Percentiles rank a stretch among this genome's conserved stretches.
Evolutionary conservation across 768 basidiomycete genomes (phyloP).

Genomic region (Lyophyllum semitale): DNA sequence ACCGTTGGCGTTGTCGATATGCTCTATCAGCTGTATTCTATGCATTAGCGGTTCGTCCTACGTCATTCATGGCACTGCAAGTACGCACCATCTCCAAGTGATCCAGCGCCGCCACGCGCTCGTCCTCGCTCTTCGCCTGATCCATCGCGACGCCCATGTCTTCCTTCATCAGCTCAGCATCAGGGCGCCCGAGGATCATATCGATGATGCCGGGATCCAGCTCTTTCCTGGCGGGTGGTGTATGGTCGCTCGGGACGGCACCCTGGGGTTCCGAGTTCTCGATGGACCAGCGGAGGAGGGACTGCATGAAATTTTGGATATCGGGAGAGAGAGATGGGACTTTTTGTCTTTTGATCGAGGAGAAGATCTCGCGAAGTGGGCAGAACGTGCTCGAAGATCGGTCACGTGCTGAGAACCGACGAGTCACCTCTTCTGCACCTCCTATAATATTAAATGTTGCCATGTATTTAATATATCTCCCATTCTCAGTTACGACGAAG

Average conservation of each 20-base stretch:
- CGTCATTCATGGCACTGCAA: background rate
- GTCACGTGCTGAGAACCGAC: slow-evolving; percentile 4
- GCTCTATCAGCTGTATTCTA: slow-evolving; percentile 69
- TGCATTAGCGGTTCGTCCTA: background rate
- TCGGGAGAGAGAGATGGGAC: background rate
- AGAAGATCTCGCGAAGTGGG: slow-evolving; percentile 3
- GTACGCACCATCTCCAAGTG: slow-evolving; percentile 82
- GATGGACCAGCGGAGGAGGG: slow-evolving; percentile 80
- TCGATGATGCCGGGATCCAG: slow-evolving; percentile 87
- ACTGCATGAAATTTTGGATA: slow-evolving; percentile 60
- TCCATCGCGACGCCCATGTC: slow-evolving; percentile 68
- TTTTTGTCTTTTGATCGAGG: background rate
- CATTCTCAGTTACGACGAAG: no score
- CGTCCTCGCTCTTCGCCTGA: slow-evolving; percentile 50
- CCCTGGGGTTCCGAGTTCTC: slow-evolving; percentile 57
- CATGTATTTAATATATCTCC: no score
- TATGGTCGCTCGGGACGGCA: slow-evolving; percentile 27
- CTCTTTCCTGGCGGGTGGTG: slow-evolving; percentile 43
- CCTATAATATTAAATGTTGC: no score
- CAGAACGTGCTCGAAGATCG: slow-evolving; percentile 17
- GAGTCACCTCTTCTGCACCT: no score
- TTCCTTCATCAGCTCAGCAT: slow-evolving; percentile 84
- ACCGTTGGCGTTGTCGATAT: slow-evolving; percentile 92
- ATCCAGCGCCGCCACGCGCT: slow-evolving; percentile 72
- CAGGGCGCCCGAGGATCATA: slow-evolving; percentile 80